Base-by-base conservation (phyloP, 1,284 basidiomycete genomes). In the Apiotrichum gamsii region DNA sequence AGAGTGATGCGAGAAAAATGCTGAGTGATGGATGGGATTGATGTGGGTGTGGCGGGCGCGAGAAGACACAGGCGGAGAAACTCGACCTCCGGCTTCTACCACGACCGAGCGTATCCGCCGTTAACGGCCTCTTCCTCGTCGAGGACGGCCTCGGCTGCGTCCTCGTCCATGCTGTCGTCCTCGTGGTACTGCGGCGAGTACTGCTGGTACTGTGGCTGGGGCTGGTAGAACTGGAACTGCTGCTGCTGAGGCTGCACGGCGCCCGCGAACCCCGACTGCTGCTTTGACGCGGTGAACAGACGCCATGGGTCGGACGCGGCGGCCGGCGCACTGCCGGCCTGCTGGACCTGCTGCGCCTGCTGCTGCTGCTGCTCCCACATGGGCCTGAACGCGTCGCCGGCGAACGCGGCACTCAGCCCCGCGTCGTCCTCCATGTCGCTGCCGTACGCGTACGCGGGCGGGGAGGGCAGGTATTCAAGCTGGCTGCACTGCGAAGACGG, bases 351-450 rank as follows among this genome's bases (percentile, higher is more conserved):
- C n/a, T n/a, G n/a, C 2, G 23, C 24, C 6, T n/a, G 13, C 3
- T 31, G 15, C 11, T 19, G 29, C 3, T 3, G 20, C 21, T 42
- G 31, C 31, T 42, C 40, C 41, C 45, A 43, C 37, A 47, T 46
- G 13, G 53, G 45, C 2, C 49, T 49, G 21, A 54, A 54, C 0
- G 53, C 53, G 30, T 54, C 53, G 32, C 49, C 49, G 23, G 53
- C 53, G n/a, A 54, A 54, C 3, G 53, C 49, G 10, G 46, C 40
- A 18, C 41, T 40, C 21, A 54, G 53, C 23, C 39, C 41, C 8
- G 36, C 47, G 24, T 49, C 47, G 29, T 47, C 45, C 21, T 43
- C 41, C 23, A 29, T 30, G 30, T 45, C 37, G 21, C 14, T 8
- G 20, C 31, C 30, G 33, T 40, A 46, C 10, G 32, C 20, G 45